Conservation (phyloP, 2,329 filamentous ascomycete species). For the Teratosphaeriaceae sp. region DNA sequence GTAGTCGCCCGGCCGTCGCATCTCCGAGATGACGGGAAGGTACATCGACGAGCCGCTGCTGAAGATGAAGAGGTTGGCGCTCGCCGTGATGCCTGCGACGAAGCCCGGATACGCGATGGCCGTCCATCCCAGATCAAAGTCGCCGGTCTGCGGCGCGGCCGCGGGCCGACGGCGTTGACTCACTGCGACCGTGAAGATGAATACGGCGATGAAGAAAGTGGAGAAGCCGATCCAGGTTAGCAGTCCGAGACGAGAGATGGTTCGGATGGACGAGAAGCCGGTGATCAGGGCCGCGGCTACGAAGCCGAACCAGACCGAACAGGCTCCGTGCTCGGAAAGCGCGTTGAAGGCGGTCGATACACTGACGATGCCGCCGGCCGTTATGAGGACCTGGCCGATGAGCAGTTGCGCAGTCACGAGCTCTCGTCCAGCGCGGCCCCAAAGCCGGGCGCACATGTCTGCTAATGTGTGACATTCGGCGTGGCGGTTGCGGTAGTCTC, state of each 20-base stretch:
- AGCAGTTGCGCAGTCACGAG: conserved; percentile 50
- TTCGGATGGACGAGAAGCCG: conserved; percentile 13
- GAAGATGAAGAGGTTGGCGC: conserved; percentile 52
- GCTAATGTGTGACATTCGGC: conserved; percentile 45
- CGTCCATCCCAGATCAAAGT: conserved; percentile 52
- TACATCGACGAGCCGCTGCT: conserved; percentile 53
- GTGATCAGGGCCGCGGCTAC: conserved; percentile 11
- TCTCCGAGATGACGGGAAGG: conserved; percentile 58
- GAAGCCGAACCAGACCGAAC: conserved; percentile 48
- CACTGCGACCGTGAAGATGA: conserved; percentile 41
- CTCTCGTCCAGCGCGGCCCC: conserved; percentile 46
- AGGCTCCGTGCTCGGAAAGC: conserved; percentile 49
- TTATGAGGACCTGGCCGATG: conserved; percentile 49
- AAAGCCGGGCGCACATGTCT: conserved; percentile 52
- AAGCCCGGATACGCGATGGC: conserved; percentile 51
- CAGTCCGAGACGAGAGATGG: conserved; percentile 38
- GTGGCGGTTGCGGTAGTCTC: conserved; percentile 44
- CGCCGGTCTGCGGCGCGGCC: conserved; percentile 51
- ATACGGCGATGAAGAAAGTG: conserved; percentile 47
- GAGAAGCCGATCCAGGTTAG: conserved; percentile 54
- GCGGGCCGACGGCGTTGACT: conserved; percentile 51
- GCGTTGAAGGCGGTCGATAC: conserved; percentile 54
- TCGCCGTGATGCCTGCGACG: conserved; percentile 50
- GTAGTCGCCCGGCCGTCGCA: conserved; percentile 52
- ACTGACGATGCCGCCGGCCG: conserved; percentile 51